These are phyloP conservation scores for Phoma sp. DNA, from an alignment of 2,329 filamentous ascomycete genomes.

Conservation along the genomic window DNA sequence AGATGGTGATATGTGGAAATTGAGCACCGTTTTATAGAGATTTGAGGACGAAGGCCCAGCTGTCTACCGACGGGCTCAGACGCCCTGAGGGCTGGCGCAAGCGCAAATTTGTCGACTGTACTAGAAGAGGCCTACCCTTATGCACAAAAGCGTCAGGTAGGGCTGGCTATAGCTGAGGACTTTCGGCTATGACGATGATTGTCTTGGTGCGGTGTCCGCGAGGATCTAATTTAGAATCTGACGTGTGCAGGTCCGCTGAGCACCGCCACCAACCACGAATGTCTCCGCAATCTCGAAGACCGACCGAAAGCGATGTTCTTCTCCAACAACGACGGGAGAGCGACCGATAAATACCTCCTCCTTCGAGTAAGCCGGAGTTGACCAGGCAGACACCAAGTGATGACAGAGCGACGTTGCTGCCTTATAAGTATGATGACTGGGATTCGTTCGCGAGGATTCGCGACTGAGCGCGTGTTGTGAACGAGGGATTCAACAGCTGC, in stretches of 20 bases:
- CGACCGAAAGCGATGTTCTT: background rate
- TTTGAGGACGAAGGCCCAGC: no score
- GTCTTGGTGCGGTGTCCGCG: background rate
- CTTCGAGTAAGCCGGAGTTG: background rate
- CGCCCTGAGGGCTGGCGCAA: constrained; percentile 3
- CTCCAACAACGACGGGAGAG: background rate
- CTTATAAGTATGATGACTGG: background rate
- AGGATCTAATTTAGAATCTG: background rate
- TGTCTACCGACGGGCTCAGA: background rate
- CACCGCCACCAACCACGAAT: constrained; percentile 12
- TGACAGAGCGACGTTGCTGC: background rate
- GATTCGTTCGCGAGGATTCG: background rate
- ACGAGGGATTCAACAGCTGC: background rate
- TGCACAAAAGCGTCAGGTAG: background rate
- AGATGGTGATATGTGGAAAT: background rate
- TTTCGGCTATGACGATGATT: background rate
- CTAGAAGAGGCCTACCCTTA: constrained; percentile 4
- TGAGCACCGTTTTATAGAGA: background rate
- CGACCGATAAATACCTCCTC: background rate
- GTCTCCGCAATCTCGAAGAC: constrained; percentile 4
- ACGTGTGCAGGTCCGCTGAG: background rate
- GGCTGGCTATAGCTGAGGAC: background rate
- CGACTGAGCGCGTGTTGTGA: background rate
- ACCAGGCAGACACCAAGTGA: background rate
- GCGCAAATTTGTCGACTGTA: background rate